Conservation (phyloP, 2,329 filamentous ascomycete genomes). For the Ophiosphaerella narmari region DNA sequence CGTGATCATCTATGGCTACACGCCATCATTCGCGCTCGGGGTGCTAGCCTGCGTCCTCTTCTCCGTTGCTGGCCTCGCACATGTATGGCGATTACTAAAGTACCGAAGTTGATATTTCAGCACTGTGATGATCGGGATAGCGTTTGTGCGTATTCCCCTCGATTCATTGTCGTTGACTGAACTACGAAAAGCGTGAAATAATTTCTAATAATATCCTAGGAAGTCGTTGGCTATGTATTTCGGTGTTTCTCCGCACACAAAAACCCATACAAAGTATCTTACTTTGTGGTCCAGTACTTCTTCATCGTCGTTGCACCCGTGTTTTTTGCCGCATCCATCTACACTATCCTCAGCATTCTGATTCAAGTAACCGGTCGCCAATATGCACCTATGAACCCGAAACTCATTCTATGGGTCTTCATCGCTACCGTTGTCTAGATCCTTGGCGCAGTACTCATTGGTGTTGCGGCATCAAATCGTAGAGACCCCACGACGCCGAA, state of each 20-base stretch:
- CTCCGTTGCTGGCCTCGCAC: constrained; percentile 46
- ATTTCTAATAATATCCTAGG: constrained; percentile 33
- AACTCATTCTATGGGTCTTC: constrained; percentile 59
- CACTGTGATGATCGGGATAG: constrained; percentile 50
- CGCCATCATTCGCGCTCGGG: constrained; percentile 47
- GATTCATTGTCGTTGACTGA: not conserved
- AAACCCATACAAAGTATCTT: constrained; percentile 59
- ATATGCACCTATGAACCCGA: constrained; percentile 54
- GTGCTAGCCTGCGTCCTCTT: constrained; percentile 50
- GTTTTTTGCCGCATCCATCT: constrained; percentile 61
- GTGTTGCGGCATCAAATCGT: constrained; percentile 53
- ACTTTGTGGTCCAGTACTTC: constrained; percentile 65
- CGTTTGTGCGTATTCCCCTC: constrained; percentile 23
- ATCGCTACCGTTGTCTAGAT: constrained; percentile 60
- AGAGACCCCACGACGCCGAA: constrained; percentile 58
- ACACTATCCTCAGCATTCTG: constrained; percentile 58
- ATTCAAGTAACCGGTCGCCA: constrained; percentile 52
- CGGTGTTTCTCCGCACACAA: constrained; percentile 48
- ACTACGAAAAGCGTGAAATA: not conserved
- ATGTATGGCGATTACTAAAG: constrained; percentile 49
- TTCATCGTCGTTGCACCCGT: constrained; percentile 65
- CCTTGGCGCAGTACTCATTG: constrained; percentile 60
- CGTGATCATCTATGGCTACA: constrained; percentile 45
- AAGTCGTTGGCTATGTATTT: constrained; percentile 51
- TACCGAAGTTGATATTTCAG: constrained; percentile 51